Conservation (phyloP, 179 eudicot genomes). For the Amaranthus tricolor region DNA sequence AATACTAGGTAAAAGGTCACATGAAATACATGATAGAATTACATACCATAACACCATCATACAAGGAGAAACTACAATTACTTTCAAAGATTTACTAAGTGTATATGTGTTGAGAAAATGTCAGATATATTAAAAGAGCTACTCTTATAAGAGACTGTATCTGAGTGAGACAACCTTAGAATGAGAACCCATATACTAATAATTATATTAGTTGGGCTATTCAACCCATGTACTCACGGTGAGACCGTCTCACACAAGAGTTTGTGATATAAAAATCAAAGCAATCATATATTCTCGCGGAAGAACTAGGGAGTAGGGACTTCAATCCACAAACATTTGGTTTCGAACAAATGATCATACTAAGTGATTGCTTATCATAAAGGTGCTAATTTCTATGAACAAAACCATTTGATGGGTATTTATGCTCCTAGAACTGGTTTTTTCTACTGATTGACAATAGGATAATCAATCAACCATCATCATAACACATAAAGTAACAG, state of each 20-base stretch:
- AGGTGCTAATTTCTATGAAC: neutral
- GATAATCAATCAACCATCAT: neutral
- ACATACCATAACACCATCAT: no score
- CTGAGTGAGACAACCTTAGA: no score
- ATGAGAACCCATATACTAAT: no score
- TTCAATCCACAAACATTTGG: neutral
- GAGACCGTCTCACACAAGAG: no score
- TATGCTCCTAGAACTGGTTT: neutral
- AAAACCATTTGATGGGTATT: neutral
- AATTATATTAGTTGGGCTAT: no score
- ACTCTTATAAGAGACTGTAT: neutral
- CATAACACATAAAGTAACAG: constrained; percentile 7
- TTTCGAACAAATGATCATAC: constrained; percentile 1
- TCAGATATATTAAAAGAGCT: neutral
- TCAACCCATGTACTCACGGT: no score
- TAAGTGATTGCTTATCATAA: constrained; percentile 5
- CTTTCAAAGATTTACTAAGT: neutral
- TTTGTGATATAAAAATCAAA: no score
- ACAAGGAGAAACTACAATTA: neutral
- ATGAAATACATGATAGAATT: neutral
- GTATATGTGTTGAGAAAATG: neutral
- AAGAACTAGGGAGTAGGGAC: no score
- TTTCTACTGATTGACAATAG: neutral
- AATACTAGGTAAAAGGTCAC: constrained; percentile 10
- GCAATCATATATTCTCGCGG: no score